Conservation (phyloP, 257 asterid genomes). For the Solanum habrochaites region DNA sequence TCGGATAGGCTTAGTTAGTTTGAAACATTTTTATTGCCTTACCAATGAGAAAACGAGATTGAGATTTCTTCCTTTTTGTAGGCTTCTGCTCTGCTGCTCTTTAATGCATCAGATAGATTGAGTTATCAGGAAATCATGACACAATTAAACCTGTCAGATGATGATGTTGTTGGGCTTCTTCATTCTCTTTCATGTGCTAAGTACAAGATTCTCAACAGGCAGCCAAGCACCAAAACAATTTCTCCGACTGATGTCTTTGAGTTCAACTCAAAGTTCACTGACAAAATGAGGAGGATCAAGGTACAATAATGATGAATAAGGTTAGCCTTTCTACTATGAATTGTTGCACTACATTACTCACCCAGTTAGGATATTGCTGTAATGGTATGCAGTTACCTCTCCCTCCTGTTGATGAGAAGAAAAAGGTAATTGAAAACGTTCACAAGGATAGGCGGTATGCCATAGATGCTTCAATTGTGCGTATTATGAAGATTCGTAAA, state of each 20-base stretch:
- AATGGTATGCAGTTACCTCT: slow-evolving; percentile 64
- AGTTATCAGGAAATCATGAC: slow-evolving; percentile 87
- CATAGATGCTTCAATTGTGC: slow-evolving; percentile 96
- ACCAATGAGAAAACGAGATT: background rate
- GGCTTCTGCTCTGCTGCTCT: slow-evolving; percentile 86
- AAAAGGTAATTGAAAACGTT: slow-evolving; percentile 93
- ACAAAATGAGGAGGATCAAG: slow-evolving; percentile 92
- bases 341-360: background rate
- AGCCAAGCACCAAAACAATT: slow-evolving; percentile 78
- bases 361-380: background rate
- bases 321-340: background rate
- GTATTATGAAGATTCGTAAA: slow-evolving; percentile 95
- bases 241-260: slow-evolving; percentile 77
- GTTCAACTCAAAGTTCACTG: slow-evolving; percentile 83
- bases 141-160: slow-evolving; percentile 81
- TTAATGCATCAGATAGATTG: slow-evolving; percentile 75
- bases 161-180: slow-evolving; percentile 85
- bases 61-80: slow-evolving; percentile 6
- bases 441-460: slow-evolving; percentile 94
- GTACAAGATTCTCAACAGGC: slow-evolving; percentile 80
- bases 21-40: background rate
- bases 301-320: slow-evolving; percentile 20
- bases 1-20: background rate
- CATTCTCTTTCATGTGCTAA: slow-evolving; percentile 96
- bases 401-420: slow-evolving; percentile 98